These are phyloP conservation scores for Mychonastes homosphaera DNA, from an alignment of 139 green algal species.

Conservation along the genomic window DNA sequence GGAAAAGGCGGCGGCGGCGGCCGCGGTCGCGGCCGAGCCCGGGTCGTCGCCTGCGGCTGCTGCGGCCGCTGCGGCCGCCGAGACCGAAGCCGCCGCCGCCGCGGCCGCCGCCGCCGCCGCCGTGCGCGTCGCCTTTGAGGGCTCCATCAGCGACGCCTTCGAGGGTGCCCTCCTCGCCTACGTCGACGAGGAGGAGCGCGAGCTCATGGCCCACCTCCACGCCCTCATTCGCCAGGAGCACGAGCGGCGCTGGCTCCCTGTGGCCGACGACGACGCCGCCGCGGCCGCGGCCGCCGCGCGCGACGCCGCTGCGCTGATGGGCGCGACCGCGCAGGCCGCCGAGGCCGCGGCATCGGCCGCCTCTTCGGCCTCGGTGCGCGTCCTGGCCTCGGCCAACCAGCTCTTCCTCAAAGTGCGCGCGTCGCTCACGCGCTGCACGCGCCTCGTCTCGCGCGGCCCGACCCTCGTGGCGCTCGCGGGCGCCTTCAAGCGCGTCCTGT, in stretches of 20 bases:
- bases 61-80: background rate
- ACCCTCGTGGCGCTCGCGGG: slow-evolving; percentile 56
- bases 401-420: slow-evolving; percentile 79
- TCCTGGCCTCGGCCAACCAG: slow-evolving; percentile 45
- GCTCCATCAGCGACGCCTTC: slow-evolving; percentile 37
- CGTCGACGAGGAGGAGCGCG: slow-evolving; percentile 39
- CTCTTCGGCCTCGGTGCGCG: no score
- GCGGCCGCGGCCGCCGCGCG: slow-evolving; percentile 11
- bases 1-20: background rate
- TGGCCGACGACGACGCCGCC: slow-evolving; percentile 37
- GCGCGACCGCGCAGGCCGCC: slow-evolving; percentile 40
- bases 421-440: slow-evolving; percentile 65
- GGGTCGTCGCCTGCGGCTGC: background rate
- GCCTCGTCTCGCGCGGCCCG: slow-evolving; percentile 55
- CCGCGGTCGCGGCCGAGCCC: background rate
- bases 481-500: slow-evolving; percentile 60
- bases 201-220: slow-evolving; percentile 59
- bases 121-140: slow-evolving; percentile 35
- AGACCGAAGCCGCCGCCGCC: background rate
- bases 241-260: slow-evolving; percentile 49
- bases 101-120: slow-evolving; percentile 12
- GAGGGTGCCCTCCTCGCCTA: slow-evolving; percentile 29
- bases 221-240: slow-evolving; percentile 65
- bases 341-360: slow-evolving; percentile 3
- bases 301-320: slow-evolving; percentile 1